Percentiles rank a stretch among this genome's conserved stretches.
Conservation (phyloP, 2,329 filamentous ascomycete genomes). For the Chalaropsis ovoidea region DNA sequence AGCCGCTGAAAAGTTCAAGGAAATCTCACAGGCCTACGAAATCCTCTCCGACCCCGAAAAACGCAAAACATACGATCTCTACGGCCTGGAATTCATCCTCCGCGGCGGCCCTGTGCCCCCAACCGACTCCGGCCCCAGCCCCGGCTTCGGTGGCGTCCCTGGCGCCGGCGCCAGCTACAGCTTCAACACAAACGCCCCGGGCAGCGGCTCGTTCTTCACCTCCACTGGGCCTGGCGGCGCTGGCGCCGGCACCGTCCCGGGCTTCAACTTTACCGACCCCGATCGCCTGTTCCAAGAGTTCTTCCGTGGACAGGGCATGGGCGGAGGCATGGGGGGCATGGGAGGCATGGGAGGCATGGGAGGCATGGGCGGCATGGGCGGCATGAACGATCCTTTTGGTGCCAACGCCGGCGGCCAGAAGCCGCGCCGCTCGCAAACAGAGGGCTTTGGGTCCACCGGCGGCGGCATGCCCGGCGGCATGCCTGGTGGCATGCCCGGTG, state of each 20-base stretch:
- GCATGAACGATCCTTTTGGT: constrained; percentile 31
- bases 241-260: constrained; percentile 43
- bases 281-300: constrained; percentile 81
- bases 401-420: constrained; percentile 1
- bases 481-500: neutral
- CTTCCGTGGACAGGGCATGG: constrained; percentile 43
- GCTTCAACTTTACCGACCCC: constrained; percentile 76
- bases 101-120: constrained; percentile 64
- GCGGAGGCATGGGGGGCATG: constrained; percentile 35
- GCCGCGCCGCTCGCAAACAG: constrained; percentile 11
- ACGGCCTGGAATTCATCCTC: constrained; percentile 83
- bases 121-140: constrained; percentile 40
- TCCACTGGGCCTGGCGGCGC: neutral
- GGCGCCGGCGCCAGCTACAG: constrained; percentile 45
- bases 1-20: constrained; percentile 92
- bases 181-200: constrained; percentile 43
- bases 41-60: constrained; percentile 96
- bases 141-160: constrained; percentile 45
- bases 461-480: neutral
- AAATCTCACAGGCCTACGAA: constrained; percentile 94
- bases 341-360: constrained; percentile 35
- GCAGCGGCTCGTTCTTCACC: neutral
- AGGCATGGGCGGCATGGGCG: constrained; percentile 35
- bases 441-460: constrained; percentile 10
- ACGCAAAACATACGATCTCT: constrained; percentile 89